phyloP scores from a whole-genome alignment of 2,329 filamentous ascomycete genomes.

The Teratosphaeria viscida region DNA sequence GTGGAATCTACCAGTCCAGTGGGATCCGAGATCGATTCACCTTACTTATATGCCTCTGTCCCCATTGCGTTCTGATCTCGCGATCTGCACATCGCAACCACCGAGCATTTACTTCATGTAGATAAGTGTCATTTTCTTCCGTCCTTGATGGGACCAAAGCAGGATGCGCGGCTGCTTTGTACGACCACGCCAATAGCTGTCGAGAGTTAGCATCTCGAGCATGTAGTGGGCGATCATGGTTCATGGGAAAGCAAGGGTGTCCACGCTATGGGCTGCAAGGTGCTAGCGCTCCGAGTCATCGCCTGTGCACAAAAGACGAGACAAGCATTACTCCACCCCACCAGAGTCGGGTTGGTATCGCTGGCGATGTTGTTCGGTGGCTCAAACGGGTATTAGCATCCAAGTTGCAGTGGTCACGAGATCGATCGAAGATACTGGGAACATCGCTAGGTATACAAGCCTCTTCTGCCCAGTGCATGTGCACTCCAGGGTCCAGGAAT shows the following conservation, averaged over 20 bases:
- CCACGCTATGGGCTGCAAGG: neutral
- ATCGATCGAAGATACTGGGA: neutral
- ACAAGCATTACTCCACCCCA: neutral
- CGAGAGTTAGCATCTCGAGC: neutral
- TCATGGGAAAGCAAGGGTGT: neutral
- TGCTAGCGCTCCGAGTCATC: neutral
- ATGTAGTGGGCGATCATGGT: neutral
- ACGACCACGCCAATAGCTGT: neutral
- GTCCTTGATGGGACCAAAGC: neutral
- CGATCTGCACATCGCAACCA: neutral
- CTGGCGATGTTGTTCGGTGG: neutral
- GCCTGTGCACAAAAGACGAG: neutral
- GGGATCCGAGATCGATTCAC: neutral
- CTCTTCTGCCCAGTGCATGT: neutral
- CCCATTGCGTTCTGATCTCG: neutral
- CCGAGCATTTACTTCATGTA: neutral
- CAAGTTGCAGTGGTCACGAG: neutral
- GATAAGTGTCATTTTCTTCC: neutral
- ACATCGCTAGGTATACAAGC: neutral
- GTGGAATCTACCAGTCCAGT: neutral
- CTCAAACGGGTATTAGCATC: neutral
- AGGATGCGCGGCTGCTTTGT: neutral
- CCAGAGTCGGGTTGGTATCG: neutral
- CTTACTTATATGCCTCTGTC: neutral
- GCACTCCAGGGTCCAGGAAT: neutral